Evolutionary conservation across 2,329 filamentous ascomycete species (phyloP).

Genomic region (Pseudogymnoascus sp.): DNA sequence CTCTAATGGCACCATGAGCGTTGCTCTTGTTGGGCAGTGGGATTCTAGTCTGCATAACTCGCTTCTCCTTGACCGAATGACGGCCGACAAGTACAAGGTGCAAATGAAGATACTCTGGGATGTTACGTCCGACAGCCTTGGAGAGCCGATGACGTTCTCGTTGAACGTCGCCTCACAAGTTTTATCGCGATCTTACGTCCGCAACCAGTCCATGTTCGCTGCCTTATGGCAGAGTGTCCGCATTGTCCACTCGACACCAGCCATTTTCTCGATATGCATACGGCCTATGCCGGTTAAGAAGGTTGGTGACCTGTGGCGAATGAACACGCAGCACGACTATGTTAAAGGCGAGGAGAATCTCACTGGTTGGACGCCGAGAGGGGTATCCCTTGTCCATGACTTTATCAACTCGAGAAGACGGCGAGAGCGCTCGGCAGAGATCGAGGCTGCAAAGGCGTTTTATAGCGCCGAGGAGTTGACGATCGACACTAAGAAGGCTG

Average conservation of each 20-base stretch:
- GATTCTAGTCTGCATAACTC: conserved; percentile 91
- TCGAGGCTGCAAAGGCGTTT: conserved; percentile 64
- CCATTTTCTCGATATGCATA: conserved; percentile 78
- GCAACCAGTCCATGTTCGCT: conserved; percentile 79
- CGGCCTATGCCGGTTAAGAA: conserved; percentile 84
- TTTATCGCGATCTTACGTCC: conserved; percentile 71
- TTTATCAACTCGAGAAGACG: conserved; percentile 70
- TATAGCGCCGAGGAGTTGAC: conserved; percentile 37
- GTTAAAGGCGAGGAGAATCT: conserved; percentile 92
- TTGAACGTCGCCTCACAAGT: conserved; percentile 78
- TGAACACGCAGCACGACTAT: conserved; percentile 91
- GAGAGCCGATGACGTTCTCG: conserved; percentile 81
- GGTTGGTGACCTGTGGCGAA: conserved; percentile 87
- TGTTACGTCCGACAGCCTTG: conserved; percentile 70
- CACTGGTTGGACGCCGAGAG: conserved; percentile 76
- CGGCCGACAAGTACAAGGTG: conserved; percentile 84
- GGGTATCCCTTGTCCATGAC: conserved; percentile 84
- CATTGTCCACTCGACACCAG: conserved; percentile 78
- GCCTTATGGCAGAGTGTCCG: conserved; percentile 77
- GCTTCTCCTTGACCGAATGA: conserved; percentile 85
- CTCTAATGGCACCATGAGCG: conserved; percentile 79
- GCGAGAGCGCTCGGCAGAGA: conserved; percentile 65
- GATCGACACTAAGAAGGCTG: background rate
- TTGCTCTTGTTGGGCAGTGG: conserved; percentile 88
- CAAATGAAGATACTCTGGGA: conserved; percentile 85